These are phyloP conservation scores for Purshia tridentata DNA, from an alignment of 306 rosid genomes.

Conservation along the genomic window DNA sequence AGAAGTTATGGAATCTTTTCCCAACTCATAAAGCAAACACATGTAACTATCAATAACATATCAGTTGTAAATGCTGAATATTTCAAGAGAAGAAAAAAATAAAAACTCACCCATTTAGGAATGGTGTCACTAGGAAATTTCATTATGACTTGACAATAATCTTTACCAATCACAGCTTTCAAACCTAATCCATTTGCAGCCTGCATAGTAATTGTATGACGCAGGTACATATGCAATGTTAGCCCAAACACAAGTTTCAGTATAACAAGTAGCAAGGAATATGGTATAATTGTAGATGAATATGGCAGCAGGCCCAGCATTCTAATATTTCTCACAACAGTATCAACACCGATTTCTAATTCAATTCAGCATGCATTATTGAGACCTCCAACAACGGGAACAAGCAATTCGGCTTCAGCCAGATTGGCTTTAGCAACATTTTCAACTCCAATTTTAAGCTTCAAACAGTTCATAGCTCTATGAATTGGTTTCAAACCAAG, in stretches of 20 bases:
- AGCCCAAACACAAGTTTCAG: not conserved
- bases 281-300: not conserved
- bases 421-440: too few relatives aligned
- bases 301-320: not conserved
- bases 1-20: not conserved
- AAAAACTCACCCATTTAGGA: constrained; percentile 83
- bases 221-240: not conserved
- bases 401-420: too few relatives aligned
- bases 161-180: constrained; percentile 47
- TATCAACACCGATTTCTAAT: not conserved
- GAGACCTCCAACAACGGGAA: too few relatives aligned
- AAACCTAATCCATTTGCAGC: constrained; percentile 89
- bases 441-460: too few relatives aligned
- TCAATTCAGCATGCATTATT: not conserved
- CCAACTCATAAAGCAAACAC: constrained; percentile 8
- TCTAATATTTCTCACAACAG: not conserved
- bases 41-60: not conserved
- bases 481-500: too few relatives aligned
- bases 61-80: constrained; percentile 9
- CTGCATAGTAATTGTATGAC: constrained; percentile 44
- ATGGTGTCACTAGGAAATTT: constrained; percentile 73
- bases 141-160: constrained; percentile 70
- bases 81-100: not conserved
- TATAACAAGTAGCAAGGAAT: not conserved
- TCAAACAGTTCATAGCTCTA: too few relatives aligned